Evolutionary conservation across 2,329 filamentous ascomycete genomes (phyloP).

Genomic region (Pyrenochaeta sp.): DNA sequence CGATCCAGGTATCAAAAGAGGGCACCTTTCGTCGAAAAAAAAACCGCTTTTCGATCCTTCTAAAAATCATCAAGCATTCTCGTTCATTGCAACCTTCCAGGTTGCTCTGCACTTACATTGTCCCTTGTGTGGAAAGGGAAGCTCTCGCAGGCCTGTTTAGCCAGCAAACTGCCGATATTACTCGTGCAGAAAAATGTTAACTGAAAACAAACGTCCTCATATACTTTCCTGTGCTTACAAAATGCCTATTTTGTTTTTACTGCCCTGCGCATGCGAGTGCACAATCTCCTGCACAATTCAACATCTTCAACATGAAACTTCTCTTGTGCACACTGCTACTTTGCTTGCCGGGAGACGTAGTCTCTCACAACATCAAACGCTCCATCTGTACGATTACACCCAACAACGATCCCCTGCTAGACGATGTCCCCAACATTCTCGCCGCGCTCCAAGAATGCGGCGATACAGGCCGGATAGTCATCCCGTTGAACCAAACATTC

Average conservation of each 20-base stretch:
- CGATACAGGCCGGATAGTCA: conserved; percentile 54
- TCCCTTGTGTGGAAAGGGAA: background rate
- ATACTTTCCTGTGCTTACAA: too few species aligned
- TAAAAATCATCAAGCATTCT: too few species aligned
- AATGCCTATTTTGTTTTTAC: too few species aligned
- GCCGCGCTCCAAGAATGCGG: conserved; percentile 53
- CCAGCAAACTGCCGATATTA: background rate
- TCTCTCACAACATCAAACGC: conserved; percentile 5
- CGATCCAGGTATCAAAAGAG: too few species aligned
- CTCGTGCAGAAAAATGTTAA: background rate
- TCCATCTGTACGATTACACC: conserved; percentile 45
- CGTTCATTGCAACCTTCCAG: too few species aligned
- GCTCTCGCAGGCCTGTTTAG: background rate
- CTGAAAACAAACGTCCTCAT: background rate
- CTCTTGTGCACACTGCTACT: background rate
- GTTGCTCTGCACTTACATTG: too few species aligned
- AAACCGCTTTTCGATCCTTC: too few species aligned
- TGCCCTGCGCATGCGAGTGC: too few species aligned
- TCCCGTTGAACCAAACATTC: conserved; percentile 53
- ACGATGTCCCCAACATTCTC: conserved; percentile 56
- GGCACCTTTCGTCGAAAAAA: too few species aligned
- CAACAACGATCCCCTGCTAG: conserved; percentile 39
- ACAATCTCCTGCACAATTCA: too few species aligned
- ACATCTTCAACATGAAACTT: background rate
- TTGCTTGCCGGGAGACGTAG: background rate